Conservation (phyloP, 2,329 filamentous ascomycete genomes). For the Westerdykella aurantiaca region DNA sequence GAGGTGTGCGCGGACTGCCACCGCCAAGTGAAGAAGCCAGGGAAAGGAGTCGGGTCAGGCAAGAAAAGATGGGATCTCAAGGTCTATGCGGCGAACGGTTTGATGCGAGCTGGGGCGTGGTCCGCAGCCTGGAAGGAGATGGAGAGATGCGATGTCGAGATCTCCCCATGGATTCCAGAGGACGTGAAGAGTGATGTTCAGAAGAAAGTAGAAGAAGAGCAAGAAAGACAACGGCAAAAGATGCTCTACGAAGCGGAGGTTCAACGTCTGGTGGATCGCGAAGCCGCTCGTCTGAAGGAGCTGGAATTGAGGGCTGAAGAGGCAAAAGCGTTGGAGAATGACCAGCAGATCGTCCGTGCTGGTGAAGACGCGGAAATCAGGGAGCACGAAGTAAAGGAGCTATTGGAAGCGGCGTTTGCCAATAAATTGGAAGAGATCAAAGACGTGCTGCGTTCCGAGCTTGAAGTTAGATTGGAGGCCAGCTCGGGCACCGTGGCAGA, state of each 20-base stretch:
- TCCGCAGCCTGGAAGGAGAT: slow-evolving; percentile 92
- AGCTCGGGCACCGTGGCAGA: slow-evolving; percentile 26
- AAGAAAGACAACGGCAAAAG: slow-evolving; percentile 25
- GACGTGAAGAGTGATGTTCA: slow-evolving; percentile 57
- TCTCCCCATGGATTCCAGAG: slow-evolving; percentile 66
- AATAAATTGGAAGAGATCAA: slow-evolving; percentile 30
- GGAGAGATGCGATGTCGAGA: slow-evolving; percentile 95
- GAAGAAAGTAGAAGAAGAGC: slow-evolving; percentile 42
- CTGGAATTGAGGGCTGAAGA: slow-evolving; percentile 10
- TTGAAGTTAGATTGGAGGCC: slow-evolving; percentile 13
- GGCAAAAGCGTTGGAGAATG: neutral
- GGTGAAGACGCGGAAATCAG: slow-evolving; percentile 23
- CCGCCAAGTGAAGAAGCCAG: slow-evolving; percentile 32
- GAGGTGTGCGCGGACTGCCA: slow-evolving; percentile 48
- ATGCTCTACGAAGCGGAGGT: slow-evolving; percentile 27
- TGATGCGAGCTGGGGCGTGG: slow-evolving; percentile 92
- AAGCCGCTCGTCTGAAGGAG: slow-evolving; percentile 21
- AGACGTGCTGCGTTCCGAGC: slow-evolving; percentile 5
- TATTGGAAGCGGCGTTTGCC: slow-evolving; percentile 8
- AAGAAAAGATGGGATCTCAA: slow-evolving; percentile 68
- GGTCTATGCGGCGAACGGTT: slow-evolving; percentile 88
- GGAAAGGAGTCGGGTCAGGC: slow-evolving; percentile 32
- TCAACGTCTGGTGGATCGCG: slow-evolving; percentile 28
- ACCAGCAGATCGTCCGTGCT: neutral
- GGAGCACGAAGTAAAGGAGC: slow-evolving; percentile 2